Evolutionary conservation across 176 grass and related monocot species (phyloP).

Genomic region (Carex parvula): DNA sequence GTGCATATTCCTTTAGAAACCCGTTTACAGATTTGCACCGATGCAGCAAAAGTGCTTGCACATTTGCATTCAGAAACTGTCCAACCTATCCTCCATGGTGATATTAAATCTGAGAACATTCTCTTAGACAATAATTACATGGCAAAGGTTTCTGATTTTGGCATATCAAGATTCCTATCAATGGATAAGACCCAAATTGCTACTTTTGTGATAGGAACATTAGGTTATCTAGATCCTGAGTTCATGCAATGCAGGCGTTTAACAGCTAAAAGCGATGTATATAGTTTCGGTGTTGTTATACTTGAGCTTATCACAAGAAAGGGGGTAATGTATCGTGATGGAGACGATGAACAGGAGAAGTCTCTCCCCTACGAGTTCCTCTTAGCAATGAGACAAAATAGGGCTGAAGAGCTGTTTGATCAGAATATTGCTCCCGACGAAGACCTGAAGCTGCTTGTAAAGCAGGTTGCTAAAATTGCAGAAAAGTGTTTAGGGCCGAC

Average conservation of each 20-base stretch:
- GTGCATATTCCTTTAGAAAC: conserved; percentile 8
- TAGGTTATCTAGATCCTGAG: conserved; percentile 61
- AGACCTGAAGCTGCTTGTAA: conserved; percentile 14
- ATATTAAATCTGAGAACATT: conserved; percentile 60
- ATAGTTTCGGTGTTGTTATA: conserved; percentile 55
- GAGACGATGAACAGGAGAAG: conserved; percentile 26
- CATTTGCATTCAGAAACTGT: conserved; percentile 47
- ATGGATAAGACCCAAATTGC: conserved; percentile 44
- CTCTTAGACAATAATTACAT: conserved; percentile 37
- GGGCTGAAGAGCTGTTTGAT: conserved; percentile 34
- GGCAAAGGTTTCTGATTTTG: conserved; percentile 57
- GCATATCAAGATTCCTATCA: conserved; percentile 47
- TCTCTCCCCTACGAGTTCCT: conserved; percentile 38
- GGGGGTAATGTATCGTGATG: conserved; percentile 27
- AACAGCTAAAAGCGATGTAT: conserved; percentile 57
- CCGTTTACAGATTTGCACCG: conserved; percentile 30
- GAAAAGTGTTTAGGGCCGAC: conserved; percentile 41
- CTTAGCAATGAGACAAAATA: conserved; percentile 17
- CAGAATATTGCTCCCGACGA: conserved; percentile 24
- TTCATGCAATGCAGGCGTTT: conserved; percentile 34
- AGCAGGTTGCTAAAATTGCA: conserved; percentile 34
- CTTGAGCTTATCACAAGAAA: conserved; percentile 57
- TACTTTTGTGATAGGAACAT: conserved; percentile 49
- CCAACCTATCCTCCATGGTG: conserved; percentile 50
- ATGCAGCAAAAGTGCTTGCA: conserved; percentile 40